Evolutionary conservation across 768 basidiomycete genomes (phyloP), one percentile per base, ranked within the genome.

Genomic region (Suillus occidentalis): DNA sequence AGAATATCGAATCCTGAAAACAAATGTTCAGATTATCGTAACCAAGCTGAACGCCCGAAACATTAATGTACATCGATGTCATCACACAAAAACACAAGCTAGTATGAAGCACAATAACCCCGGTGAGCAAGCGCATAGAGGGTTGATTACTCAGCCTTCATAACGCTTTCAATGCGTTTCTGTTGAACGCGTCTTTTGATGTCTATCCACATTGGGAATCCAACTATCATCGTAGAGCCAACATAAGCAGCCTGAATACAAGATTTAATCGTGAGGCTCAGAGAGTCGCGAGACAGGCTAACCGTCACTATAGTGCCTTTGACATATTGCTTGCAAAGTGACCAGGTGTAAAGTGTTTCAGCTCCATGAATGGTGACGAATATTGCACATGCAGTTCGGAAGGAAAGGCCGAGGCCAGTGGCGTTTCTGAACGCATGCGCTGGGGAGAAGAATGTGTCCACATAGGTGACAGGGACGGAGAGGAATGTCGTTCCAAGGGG

Each of bases 161-260:
- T 88, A 4, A 94, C 89, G 36, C 90, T 91, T 63, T 91, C 86
- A 50, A 94, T 94, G 3, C 91, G 83, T 18, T 87, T 86, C 39
- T 78, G 75, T 66, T 93, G 89, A 12, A 92, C 84, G 31, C 84
- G 82, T 68, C 75, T 81, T 62, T 84, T 78, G 66, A 93, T 73
- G 66, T 86, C 82, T 12, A 63, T 34, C 80, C 84, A 85, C 13
- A 86, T 79, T 0, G 88, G 87, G 60, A 79, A 80, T 0, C 92
- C 92, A 37, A 82, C 76, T 0, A 83, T 1, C 1, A 87, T n/a
- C 1, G 87, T 85, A 0, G 81, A 69, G 2, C 79, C 31, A n/a
- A 86, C 71, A 73, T 91, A 91, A 28, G 79, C 72, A 4, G 75
- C 68, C 91, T 93, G 58, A 6, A 34, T 36, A 40, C 37, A 9